Base-by-base conservation (phyloP, 345 rosid genomes). In the Gossypioides kirkii region DNA sequence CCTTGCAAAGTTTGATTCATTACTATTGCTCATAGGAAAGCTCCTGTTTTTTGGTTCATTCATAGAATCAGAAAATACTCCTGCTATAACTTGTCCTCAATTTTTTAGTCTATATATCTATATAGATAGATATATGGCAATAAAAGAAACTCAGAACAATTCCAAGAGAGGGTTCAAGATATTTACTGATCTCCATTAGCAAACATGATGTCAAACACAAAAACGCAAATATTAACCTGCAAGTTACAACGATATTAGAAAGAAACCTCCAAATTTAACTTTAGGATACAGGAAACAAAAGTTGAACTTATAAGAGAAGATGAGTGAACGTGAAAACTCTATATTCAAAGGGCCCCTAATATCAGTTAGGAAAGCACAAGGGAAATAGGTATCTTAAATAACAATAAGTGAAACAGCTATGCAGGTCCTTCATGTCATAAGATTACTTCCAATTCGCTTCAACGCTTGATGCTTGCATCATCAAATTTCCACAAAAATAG, bases 191-290 rank as follows among this genome's bases (percentile, higher is more conserved):
- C 82, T 80, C 94, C 98, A 69, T 93, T 90, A 75, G 89, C 79
- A 81, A 87, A 91, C 98, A 93, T 91, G 80, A 93, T 77, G 75
- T 93, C 98, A 72, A 91, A 91, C 80, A 88, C 88, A 72, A 91
- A 91, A 55, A 91, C 75, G 66, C 97, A 93, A 53, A 93, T 86
- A 59, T 90, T 87, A 20, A 91, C 88, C 98, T 91, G 95, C 89
- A 84, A n/a, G 62, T 50, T 62, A 75, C 61, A 28, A 78, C 59
- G 32, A 67, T 25, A 76, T 74, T 18, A 75, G 50, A 52, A 61
- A 73, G 25, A 74, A 59, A 22, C 72, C 58, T 12, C 55, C 41
- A 76, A 59, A 58, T 65, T 56, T n/a, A 54, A 55, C 54, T 42
- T 42, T 4, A 68, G 42, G 14, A 2, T 68, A 49, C 13, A 16